These are phyloP conservation scores for Helenozyma rhizophorensis DNA, from an alignment of 805 yeast genomes.

Conservation along the genomic window DNA sequence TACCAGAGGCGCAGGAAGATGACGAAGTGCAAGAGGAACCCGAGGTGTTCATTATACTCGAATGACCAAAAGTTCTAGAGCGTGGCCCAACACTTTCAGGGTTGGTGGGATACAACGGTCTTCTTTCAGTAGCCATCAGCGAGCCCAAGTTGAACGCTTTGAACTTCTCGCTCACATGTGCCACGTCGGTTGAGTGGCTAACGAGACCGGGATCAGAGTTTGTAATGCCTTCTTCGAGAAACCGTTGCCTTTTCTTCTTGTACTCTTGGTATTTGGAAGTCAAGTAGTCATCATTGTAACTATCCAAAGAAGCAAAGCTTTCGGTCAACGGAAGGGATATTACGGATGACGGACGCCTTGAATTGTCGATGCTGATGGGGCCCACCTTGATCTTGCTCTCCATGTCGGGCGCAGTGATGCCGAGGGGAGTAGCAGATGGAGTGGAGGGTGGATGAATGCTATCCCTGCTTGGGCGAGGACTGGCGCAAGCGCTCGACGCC, in stretches of 20 bases:
- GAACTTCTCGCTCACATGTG: constrained; percentile 33
- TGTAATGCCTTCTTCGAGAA: constrained; percentile 3
- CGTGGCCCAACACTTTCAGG: constrained; percentile 16
- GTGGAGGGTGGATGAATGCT: too few relatives aligned
- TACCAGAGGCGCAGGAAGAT: constrained; percentile 11
- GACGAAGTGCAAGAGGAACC: constrained; percentile 14
- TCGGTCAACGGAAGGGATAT: constrained; percentile 66
- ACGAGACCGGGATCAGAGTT: constrained; percentile 8
- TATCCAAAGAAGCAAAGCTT: constrained; percentile 74
- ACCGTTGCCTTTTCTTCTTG: constrained; percentile 12
- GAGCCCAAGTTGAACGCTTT: constrained; percentile 31
- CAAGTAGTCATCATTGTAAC: constrained; percentile 57
- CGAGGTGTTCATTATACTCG: constrained; percentile 4
- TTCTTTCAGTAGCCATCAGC: constrained; percentile 28
- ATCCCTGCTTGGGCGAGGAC: too few relatives aligned
- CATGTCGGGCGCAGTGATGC: constrained; percentile 1
- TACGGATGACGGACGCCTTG: constrained; percentile 55
- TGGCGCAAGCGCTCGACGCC: constrained; percentile 1
- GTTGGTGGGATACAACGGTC: too few relatives aligned
- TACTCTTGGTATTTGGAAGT: constrained; percentile 35
- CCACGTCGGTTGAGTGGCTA: constrained; percentile 4
- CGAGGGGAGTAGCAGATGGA: too few relatives aligned
- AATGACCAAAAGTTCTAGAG: too few relatives aligned
- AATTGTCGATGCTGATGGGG: constrained; percentile 25
- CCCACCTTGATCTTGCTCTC: constrained; percentile 28